Base-by-base conservation (phyloP, 2,329 filamentous ascomycete genomes). In the Cladophialophora psammophila region DNA sequence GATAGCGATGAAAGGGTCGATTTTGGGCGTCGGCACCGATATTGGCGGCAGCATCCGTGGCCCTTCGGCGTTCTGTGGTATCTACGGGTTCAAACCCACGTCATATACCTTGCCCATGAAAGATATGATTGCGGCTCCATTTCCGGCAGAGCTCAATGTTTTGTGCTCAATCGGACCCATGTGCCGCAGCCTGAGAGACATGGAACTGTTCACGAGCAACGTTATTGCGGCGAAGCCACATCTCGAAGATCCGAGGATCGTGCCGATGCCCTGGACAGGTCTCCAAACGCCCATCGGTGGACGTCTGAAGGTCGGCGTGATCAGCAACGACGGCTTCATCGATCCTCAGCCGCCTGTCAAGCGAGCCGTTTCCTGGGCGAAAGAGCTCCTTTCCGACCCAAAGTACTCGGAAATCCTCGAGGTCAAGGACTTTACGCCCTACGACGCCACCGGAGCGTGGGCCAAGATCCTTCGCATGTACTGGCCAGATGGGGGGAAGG, bases 271-370 rank as follows among this genome's bases (percentile, higher is more conserved):
- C 0, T 88, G 86, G 85, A 77, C 61, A 18, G 67, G 67, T n/a
- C 40, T 71, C 20, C 72, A 64, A 31, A 67, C 67, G 6, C 45
- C 70, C 12, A 26, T 66, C 1, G 20, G 50, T 3, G 61, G 66
- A 34, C 48, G 40, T 5, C 76, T 91, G 20, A 84, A 80, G 53
- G 79, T 92, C 61, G 89, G 81, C 3, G 84, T 91, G 32, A 81
- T 91, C 76, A 87, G 84, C 83, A 80, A 89, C 75, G 90, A 92
- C 74, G 86, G 84, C 15, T 81, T 88, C 60, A 88, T 90, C 5
- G 81, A 70, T 15, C 90, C 90, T 0, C 90, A 91, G 60, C 89
- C 90, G 2, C 90, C 90, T 0, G 82, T 91, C 2, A 78, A 81
- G 0, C 78, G 77, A 5, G 71, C 87, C 1, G 77, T 85, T 0